Percentiles rank a stretch among this genome's conserved stretches.
phyloP scores from a whole-genome alignment of 805 yeast species.

The Candida pini region DNA sequence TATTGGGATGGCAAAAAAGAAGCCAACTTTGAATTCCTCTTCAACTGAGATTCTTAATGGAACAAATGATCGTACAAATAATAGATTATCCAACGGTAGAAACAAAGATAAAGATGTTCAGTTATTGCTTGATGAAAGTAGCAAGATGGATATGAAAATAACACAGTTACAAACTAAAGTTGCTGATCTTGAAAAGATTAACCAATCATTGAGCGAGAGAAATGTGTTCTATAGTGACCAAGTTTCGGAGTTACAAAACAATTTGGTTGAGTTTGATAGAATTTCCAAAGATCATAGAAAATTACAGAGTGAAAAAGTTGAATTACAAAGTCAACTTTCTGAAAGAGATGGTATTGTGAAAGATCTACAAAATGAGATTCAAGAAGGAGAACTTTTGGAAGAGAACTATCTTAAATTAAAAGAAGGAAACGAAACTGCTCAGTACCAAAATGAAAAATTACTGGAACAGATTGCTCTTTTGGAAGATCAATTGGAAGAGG shows the following conservation, averaged over 20 bases:
- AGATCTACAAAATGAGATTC: constrained; percentile 4
- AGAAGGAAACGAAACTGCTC: too few species aligned
- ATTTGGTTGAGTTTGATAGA: constrained; percentile 1
- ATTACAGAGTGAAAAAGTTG: constrained; percentile 9
- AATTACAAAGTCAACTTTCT: constrained; percentile 2
- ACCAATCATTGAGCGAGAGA: not conserved
- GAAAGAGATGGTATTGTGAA: constrained; percentile 5
- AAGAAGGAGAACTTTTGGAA: too few species aligned
- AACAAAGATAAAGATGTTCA: constrained; percentile 37
- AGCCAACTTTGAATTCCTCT: not conserved
- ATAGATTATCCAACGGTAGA: constrained; percentile 12
- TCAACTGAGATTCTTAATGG: not conserved
- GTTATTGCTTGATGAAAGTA: constrained; percentile 39
- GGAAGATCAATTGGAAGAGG: not conserved
- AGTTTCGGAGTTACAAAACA: constrained; percentile 7
- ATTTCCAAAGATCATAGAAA: constrained; percentile 2
- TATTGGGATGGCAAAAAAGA: not conserved
- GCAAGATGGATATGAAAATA: constrained; percentile 42
- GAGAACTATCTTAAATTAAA: constrained; percentile 1
- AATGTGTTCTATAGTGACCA: too few species aligned
- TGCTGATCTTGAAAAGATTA: constrained; percentile 7
- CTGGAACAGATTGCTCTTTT: not conserved
- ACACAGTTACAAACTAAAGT: constrained; percentile 31
- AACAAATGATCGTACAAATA: constrained; percentile 6
- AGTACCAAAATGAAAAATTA: not conserved